Conservation (phyloP, 768 basidiomycete species). For the Termitomyces sp. region DNA sequence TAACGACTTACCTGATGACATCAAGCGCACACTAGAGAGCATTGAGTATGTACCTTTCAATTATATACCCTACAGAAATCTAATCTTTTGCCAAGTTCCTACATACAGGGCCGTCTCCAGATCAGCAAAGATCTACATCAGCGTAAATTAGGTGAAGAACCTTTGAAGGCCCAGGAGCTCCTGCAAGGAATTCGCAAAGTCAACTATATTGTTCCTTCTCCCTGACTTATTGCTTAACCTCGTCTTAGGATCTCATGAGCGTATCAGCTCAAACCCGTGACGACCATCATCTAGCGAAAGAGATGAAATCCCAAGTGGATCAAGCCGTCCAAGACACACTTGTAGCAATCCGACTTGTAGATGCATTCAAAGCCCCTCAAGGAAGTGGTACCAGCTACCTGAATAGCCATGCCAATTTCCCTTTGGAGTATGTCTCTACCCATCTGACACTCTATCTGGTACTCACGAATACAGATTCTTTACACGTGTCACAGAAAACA, state of each 20-base stretch:
- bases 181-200: constrained; percentile 70
- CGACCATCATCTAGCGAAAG: constrained; percentile 63
- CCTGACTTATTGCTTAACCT: not conserved
- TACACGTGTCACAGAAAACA: constrained; percentile 64
- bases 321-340: constrained; percentile 81
- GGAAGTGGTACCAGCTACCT: constrained; percentile 59
- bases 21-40: constrained; percentile 59
- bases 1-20: constrained; percentile 73
- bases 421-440: constrained; percentile 57
- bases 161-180: constrained; percentile 67
- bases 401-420: constrained; percentile 79
- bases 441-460: not conserved
- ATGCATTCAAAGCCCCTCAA: constrained; percentile 75
- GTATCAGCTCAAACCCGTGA: constrained; percentile 59
- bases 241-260: constrained; percentile 58
- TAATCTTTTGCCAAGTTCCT: constrained; percentile 36
- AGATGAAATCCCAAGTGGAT: constrained; percentile 72
- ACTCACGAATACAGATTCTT: constrained; percentile 53
- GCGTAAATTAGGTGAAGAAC: constrained; percentile 71
- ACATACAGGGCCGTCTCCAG: constrained; percentile 76
- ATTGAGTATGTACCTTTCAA: constrained; percentile 55
- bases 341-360: constrained; percentile 69
- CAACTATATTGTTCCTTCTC: not conserved
- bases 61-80: not conserved
- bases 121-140: constrained; percentile 78